Evolutionary conservation across 768 basidiomycete genomes (phyloP), one percentile per base, ranked within the genome.

Genomic region (Mycena maculata): DNA sequence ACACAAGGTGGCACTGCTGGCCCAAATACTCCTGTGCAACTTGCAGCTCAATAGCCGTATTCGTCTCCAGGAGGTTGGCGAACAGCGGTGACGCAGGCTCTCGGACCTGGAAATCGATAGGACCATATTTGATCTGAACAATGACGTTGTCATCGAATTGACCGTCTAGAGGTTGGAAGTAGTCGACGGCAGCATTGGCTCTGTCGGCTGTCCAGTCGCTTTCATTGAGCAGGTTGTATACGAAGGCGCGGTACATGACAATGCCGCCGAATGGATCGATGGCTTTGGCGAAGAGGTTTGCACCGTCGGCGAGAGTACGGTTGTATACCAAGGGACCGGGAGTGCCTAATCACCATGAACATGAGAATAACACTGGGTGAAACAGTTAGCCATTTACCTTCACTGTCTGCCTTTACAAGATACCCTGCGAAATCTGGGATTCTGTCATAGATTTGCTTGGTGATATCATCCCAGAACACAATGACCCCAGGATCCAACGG

Each of bases 361-460:
- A 44, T 58, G 55, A 68, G 48, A 55, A 52, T 45, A n/a, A 36
- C n/a, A 39, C 28, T 47, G 61, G 39, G 56, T 27, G 52, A 41
- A 47, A 42, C 31, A 54, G 31, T 23, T 48, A 58, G 44, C 38
- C 20, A 55, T 38, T 52, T 54, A 69, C 68, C 68, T 60, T 69
- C 68, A 42, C 62, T 64, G 63, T 69, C 68, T 22, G 68, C 68
- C 49, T 69, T 69, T 57, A 69, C 68, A n/a, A 69, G 50, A 69
- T 69, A 69, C 63, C 68, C 68, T 20, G 68, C 68, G 12, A 69
- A 59, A 53, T 69, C 68, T 33, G 63, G 63, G 44, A 69, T 65
- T 31, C 44, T 49, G 63, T 56, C 50, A 44, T 69, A 69, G 33
- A 69, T 59, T 44, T 69, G 63, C 57, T 55, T 18, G 6, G 68